Evolutionary conservation across 2,329 filamentous ascomycete genomes (phyloP).

Genomic region (Cercospora janseana): DNA sequence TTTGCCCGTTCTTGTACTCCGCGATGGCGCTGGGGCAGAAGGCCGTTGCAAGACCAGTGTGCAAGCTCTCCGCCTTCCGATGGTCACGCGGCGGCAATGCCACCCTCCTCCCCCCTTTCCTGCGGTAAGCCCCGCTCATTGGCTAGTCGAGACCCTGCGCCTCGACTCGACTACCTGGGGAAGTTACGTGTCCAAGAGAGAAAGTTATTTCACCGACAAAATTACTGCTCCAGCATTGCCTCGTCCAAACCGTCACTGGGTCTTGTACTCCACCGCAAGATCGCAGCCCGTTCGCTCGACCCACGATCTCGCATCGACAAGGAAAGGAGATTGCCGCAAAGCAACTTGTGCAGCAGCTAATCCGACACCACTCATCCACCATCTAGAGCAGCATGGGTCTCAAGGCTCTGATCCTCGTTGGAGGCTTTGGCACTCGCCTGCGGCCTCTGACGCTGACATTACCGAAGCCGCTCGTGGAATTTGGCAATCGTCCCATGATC

Average conservation of each 20-base stretch:
- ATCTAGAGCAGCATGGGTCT: constrained; percentile 24
- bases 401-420: constrained; percentile 86
- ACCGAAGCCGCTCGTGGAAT: constrained; percentile 96
- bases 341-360: constrained; percentile 19
- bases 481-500: constrained; percentile 99
- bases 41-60: too few species aligned
- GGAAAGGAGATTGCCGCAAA: constrained; percentile 4
- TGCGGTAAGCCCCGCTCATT: too few species aligned
- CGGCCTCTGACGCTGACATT: constrained; percentile 95
- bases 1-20: not conserved
- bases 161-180: constrained; percentile 3
- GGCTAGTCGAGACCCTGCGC: constrained; percentile 4
- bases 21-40: too few species aligned
- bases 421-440: constrained; percentile 96
- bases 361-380: constrained; percentile 11
- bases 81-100: not conserved
- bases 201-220: constrained; percentile 4
- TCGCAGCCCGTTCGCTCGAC: constrained; percentile 18
- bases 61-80: constrained; percentile 10
- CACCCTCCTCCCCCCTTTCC: too few species aligned
- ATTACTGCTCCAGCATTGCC: not conserved
- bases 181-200: constrained; percentile 6
- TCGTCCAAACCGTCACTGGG: not conserved
- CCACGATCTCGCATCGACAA: constrained; percentile 4
- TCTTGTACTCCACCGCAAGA: constrained; percentile 40